Base-by-base conservation (phyloP, 1,139 yeast species). In the Geotrichum reessii region DNA sequence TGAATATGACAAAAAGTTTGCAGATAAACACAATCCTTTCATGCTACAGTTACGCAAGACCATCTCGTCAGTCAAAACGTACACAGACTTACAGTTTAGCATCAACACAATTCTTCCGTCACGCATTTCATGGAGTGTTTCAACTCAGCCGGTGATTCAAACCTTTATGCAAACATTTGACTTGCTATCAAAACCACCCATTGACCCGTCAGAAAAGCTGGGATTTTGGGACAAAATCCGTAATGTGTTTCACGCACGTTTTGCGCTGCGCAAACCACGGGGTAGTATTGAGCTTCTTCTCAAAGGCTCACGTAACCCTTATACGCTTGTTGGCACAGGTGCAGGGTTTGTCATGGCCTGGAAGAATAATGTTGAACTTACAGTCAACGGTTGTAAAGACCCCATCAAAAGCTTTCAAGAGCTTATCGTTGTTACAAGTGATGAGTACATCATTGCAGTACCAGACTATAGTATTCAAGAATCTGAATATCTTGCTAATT, bases 311-410 rank as follows among this genome's bases (percentile, higher is more conserved):
- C 77, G 82, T 57, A 81, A 84, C 65, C 98, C 98, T 0, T 89
- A 91, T 67, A 79, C 79, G 25, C 71, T 92, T 48, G 77, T 83
- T 5, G 92, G 90, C 0, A 75, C 76, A 14, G 80, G 85, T 53
- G 81, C 96, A 1, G 98, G 98, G 0, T 87, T 90, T 69, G 83
- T 86, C 0, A 81, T 90, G 65, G 81, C 85, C 31, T 92, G 96
- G 85, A 81, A 82, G 63, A 81, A 86, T 52, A 77, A 85, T 65
- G 91, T 88, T 2, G 67, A 69, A 1, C 76, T 90, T 58, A 69
- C 74, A 5, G 77, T 90, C 55, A 89, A 90, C 70, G 83, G 82
- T 22, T 76, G 81, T 24, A 85, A 81, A 33, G 78, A 84, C 61
- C 84, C 87, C 17, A 76, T 81, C 22, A 85, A 81, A 31, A 78